Percentiles rank a stretch among this genome's conserved stretches.
phyloP scores from a whole-genome alignment of 2,329 filamentous ascomycete genomes.

The Botryotinia narcissicola region DNA sequence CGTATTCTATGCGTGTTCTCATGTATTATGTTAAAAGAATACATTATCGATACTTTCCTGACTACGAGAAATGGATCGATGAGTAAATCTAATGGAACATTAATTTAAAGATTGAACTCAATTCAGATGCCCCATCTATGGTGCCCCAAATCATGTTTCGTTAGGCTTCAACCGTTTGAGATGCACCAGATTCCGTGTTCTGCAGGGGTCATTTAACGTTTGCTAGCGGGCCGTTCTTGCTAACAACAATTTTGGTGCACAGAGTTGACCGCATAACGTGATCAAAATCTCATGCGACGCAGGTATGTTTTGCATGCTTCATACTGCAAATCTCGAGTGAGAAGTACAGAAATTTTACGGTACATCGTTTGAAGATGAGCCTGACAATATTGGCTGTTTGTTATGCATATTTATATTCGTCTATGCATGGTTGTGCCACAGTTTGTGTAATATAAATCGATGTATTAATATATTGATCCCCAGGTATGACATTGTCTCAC shows the following conservation, averaged over 20 bases:
- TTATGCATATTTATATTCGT: not conserved
- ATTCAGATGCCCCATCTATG: not conserved
- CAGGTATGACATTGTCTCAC: not conserved
- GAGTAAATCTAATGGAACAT: not conserved
- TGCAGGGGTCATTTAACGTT: slow-evolving; percentile 26
- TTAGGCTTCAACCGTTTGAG: not conserved
- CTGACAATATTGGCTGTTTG: not conserved
- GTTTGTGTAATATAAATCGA: not conserved
- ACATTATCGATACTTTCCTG: slow-evolving; percentile 55
- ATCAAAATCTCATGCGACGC: slow-evolving; percentile 33
- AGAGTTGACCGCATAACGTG: slow-evolving; percentile 37
- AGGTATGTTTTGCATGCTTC: slow-evolving; percentile 36
- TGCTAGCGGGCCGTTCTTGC: slow-evolving; percentile 32
- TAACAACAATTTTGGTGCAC: slow-evolving; percentile 33
- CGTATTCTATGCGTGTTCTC: slow-evolving; percentile 51
- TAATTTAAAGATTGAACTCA: no score
- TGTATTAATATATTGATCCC: not conserved
- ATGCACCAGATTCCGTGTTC: slow-evolving; percentile 12
- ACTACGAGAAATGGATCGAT: slow-evolving; percentile 47
- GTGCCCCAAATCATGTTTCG: not conserved
- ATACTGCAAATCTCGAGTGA: slow-evolving; percentile 18
- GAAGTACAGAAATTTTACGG: not conserved
- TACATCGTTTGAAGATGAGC: not conserved
- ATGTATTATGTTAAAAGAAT: slow-evolving; percentile 57
- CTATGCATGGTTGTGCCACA: not conserved